Evolutionary conservation across 768 basidiomycete genomes (phyloP).

Genomic region (Boletales sp.): DNA sequence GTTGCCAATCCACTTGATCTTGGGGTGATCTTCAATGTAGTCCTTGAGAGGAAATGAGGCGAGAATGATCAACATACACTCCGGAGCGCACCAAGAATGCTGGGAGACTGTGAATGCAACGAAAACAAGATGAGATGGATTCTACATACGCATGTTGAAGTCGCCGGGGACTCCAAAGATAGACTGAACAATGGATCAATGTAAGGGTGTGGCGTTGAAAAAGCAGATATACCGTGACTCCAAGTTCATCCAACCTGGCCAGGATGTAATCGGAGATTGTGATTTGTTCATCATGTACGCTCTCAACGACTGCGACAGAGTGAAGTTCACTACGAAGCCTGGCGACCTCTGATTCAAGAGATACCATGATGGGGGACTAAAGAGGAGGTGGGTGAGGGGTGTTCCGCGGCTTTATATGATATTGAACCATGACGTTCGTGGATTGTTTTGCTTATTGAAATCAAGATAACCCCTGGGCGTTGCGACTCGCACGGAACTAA

Average conservation of each 20-base stretch:
- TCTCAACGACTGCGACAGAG: slow-evolving; percentile 30
- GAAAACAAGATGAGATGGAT: neutral
- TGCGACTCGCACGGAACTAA: too few relatives aligned
- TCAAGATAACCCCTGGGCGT: neutral
- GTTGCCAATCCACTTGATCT: slow-evolving; percentile 84
- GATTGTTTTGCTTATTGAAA: neutral
- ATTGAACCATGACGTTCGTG: neutral
- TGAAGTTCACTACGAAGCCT: slow-evolving; percentile 47
- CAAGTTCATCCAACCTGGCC: slow-evolving; percentile 58
- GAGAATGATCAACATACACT: neutral
- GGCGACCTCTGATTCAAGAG: slow-evolving; percentile 43
- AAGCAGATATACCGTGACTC: slow-evolving; percentile 47
- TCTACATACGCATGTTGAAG: slow-evolving; percentile 61
- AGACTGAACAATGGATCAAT: slow-evolving; percentile 38
- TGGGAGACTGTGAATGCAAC: slow-evolving; percentile 6
- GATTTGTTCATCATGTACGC: slow-evolving; percentile 39
- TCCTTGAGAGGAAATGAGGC: slow-evolving; percentile 44
- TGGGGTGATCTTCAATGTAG: slow-evolving; percentile 73
- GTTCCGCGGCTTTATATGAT: neutral
- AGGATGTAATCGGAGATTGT: slow-evolving; percentile 60
- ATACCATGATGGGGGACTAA: slow-evolving; percentile 14
- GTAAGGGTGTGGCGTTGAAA: neutral
- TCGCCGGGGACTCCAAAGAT: slow-evolving; percentile 89
- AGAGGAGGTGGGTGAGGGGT: neutral
- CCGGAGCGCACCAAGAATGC: slow-evolving; percentile 26